Evolutionary conservation across 139 green algal species (phyloP).

Genomic region (Yamagishiella unicocca): DNA sequence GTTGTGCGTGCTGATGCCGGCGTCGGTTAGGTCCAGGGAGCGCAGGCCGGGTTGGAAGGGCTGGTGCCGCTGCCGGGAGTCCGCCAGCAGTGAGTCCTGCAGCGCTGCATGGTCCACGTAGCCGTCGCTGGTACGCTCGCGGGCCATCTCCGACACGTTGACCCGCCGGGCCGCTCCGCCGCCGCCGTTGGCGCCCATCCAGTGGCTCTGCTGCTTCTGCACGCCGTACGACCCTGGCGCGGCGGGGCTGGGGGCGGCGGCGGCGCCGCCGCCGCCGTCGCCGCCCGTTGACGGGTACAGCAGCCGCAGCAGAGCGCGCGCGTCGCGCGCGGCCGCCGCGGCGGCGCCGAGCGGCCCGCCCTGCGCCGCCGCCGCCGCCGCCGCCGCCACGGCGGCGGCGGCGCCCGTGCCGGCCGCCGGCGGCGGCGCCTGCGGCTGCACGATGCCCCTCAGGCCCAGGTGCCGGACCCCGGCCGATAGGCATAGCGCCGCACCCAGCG

Average conservation of each 20-base stretch:
- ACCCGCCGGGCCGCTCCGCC: too few species aligned
- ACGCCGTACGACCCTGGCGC: too few species aligned
- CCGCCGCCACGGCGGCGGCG: slow-evolving; percentile 22
- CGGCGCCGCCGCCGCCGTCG: background rate
- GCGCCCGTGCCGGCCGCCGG: background rate
- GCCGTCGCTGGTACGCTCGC: background rate
- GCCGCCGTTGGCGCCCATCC: too few species aligned
- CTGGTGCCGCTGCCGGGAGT: too few species aligned
- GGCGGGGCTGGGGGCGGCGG: background rate
- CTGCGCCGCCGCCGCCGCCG: slow-evolving; percentile 39
- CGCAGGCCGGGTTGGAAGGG: background rate
- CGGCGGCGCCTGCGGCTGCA: slow-evolving; percentile 1
- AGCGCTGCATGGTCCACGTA: too few species aligned
- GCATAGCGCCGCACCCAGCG: slow-evolving; percentile 28
- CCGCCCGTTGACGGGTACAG: slow-evolving; percentile 31
- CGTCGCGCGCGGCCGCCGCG: slow-evolving; percentile 29
- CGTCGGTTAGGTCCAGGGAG: slow-evolving; percentile 41
- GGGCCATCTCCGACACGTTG: background rate
- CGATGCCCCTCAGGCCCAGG: slow-evolving; percentile 12
- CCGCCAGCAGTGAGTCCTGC: background rate
- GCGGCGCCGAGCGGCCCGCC: background rate
- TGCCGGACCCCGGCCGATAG: background rate
- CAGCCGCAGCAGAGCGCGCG: slow-evolving; percentile 18
- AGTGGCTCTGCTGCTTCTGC: too few species aligned
- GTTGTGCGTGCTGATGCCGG: background rate